A percentile compares a stretch with the other conserved stretches of the same genome.
These are phyloP conservation scores for Auricularia sp. DNA, from an alignment of 768 basidiomycete genomes.

Conservation along the genomic window DNA sequence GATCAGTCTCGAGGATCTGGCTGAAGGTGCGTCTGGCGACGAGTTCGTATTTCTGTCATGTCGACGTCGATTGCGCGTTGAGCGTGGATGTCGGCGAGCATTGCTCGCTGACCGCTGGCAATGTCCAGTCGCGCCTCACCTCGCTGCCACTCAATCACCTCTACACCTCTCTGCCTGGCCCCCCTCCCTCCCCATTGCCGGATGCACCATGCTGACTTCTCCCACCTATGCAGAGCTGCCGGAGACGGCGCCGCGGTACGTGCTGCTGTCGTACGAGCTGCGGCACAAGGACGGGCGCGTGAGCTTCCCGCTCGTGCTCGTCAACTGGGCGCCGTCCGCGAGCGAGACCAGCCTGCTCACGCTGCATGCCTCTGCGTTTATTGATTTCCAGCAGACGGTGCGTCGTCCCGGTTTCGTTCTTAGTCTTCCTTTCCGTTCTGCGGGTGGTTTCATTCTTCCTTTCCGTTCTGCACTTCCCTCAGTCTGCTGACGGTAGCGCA, in stretches of 20 bases:
- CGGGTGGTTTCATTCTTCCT: no score
- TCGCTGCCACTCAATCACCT: no score
- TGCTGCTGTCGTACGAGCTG: constrained; percentile 75
- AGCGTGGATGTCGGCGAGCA: no score
- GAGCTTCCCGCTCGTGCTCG: constrained; percentile 73
- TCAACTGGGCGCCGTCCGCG: constrained; percentile 80
- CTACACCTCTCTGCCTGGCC: not conserved
- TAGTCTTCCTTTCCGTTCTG: not conserved
- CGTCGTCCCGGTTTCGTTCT: not conserved
- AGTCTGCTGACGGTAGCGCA: constrained; percentile 18
- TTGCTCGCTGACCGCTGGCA: no score
- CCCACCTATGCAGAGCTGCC: constrained; percentile 54
- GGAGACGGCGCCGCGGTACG: constrained; percentile 77
- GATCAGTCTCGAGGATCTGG: constrained; percentile 72
- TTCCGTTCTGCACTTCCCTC: no score
- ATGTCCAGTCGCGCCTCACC: no score
- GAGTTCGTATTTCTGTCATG: not conserved
- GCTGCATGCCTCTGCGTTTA: constrained; percentile 71
- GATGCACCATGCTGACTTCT: no score
- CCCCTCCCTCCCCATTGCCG: not conserved
- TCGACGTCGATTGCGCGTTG: no score
- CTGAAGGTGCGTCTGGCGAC: constrained; percentile 48
- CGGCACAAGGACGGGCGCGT: constrained; percentile 71
- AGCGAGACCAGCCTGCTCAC: constrained; percentile 69
- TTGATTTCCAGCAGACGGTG: constrained; percentile 73